phyloP scores from a whole-genome alignment of 2,329 filamentous ascomycete genomes.

The Coleophoma cylindrospora region DNA sequence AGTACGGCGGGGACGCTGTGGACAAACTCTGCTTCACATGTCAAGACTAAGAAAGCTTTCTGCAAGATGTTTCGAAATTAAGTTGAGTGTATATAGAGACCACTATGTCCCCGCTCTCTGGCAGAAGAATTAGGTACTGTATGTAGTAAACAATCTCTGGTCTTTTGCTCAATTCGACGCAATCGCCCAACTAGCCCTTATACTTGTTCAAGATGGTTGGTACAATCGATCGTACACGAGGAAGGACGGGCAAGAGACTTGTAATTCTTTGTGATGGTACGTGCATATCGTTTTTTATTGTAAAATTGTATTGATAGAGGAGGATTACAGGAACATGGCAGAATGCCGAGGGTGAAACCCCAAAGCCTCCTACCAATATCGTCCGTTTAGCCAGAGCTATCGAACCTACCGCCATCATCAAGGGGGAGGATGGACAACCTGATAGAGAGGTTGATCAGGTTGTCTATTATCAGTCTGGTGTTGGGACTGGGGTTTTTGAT shows the following conservation, averaged over 20 bases:
- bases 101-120: too few relatives aligned
- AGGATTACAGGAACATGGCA: background rate
- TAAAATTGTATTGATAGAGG: background rate
- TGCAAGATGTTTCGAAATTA: too few relatives aligned
- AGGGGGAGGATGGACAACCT: background rate
- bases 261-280: background rate
- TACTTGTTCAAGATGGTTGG: too few relatives aligned
- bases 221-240: too few relatives aligned
- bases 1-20: too few relatives aligned
- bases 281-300: background rate
- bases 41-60: too few relatives aligned
- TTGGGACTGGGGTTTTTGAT: background rate
- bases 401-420: background rate
- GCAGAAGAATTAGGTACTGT: too few relatives aligned
- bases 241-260: background rate
- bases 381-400: background rate
- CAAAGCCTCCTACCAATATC: background rate
- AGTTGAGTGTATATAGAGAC: too few relatives aligned
- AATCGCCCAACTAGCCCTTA: too few relatives aligned
- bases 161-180: too few relatives aligned
- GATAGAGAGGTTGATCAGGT: background rate
- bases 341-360: background rate
- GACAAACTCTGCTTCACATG: too few relatives aligned
- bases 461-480: slow-evolving; percentile 1
- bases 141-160: too few relatives aligned